Base-by-base conservation (phyloP, 148 eudicot genomes). In the Chenopodium album region DNA sequence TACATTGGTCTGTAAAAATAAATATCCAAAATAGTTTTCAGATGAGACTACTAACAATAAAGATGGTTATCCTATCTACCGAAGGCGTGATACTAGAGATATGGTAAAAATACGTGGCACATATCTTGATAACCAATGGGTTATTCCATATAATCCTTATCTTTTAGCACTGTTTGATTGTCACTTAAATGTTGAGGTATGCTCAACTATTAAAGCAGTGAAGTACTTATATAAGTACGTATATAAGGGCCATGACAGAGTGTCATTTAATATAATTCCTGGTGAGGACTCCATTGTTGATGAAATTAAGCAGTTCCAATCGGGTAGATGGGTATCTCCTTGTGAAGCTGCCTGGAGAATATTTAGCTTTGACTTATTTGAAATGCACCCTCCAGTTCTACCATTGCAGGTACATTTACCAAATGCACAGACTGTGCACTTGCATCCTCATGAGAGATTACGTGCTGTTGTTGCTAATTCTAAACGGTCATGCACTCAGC, bases 211-310 rank as follows among this genome's bases (percentile, higher is more conserved):
- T 1, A 64, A 76, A 20, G 75, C 76, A 0, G 67, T 87, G 0
- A 84, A 87, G 9, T 84, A 87, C 13, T 7, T 87, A 1, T 69
- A 69, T 9, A 69, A 69, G 22, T 69, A n/a, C n/a, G n/a, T n/a
- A n/a, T n/a, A n/a, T n/a, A n/a, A n/a, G n/a, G n/a, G n/a, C n/a
- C n/a, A n/a, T n/a, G n/a, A n/a, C n/a, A n/a, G n/a, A n/a, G n/a
- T n/a, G n/a, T n/a, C n/a, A n/a, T n/a, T n/a, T n/a, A n/a, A n/a
- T n/a, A n/a, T n/a, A n/a, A n/a, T n/a, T n/a, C n/a, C n/a, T n/a
- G n/a, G n/a, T n/a, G n/a, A 32, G 4, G 9, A 1, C 1, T 1
- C 10, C 11, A 0, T 50, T 9, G 44, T 34, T 34, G 64, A 84
- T 41, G 82, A 84, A 32, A 84, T 84, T 9, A 17, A 22, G 1